A percentile compares a stretch with the other conserved stretches of the same genome.
These are phyloP conservation scores for Ustilago shanxiensis DNA, from an alignment of 1,284 basidiomycete species.

Conservation along the genomic window DNA sequence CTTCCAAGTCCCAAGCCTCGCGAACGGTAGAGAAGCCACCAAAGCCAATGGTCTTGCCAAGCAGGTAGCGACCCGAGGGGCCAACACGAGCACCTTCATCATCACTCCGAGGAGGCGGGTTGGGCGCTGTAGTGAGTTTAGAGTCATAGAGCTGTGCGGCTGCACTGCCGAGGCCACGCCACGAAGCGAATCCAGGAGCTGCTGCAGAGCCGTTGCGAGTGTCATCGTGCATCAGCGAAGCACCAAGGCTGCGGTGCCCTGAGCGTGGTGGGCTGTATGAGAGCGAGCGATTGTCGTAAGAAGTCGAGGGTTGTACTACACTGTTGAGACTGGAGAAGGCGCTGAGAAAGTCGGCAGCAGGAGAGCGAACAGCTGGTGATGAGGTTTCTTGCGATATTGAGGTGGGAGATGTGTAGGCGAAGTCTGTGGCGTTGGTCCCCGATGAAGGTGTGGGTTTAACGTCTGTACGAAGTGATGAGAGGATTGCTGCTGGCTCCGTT, in stretches of 20 bases:
- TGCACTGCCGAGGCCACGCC: conserved; percentile 44
- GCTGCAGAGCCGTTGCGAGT: conserved; percentile 30
- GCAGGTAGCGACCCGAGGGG: conserved; percentile 74
- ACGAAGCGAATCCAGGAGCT: conserved; percentile 29
- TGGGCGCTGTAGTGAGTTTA: conserved; percentile 24
- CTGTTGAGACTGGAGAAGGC: conserved; percentile 73
- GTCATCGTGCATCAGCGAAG: conserved; percentile 31
- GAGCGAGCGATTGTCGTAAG: conserved; percentile 43
- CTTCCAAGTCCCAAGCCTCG: conserved; percentile 72
- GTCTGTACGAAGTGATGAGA: conserved; percentile 28
- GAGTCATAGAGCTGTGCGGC: conserved; percentile 42
- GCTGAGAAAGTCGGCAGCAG: conserved; percentile 82
- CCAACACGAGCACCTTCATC: conserved; percentile 59
- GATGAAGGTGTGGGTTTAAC: not conserved
- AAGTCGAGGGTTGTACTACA: conserved; percentile 32
- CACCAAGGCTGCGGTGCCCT: conserved; percentile 34
- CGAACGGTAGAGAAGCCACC: conserved; percentile 90
- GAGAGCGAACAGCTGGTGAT: conserved; percentile 64
- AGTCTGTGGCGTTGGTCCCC: conserved; percentile 7
- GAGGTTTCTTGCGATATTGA: conserved; percentile 17
- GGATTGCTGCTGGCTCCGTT: not conserved
- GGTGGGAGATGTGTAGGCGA: conserved; percentile 14
- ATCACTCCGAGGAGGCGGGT: conserved; percentile 39
- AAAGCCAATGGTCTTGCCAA: conserved; percentile 82
- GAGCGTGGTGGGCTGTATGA: conserved; percentile 48